These are phyloP conservation scores for Fusarium ramigenum DNA, from an alignment of 2,329 filamentous ascomycete genomes.

Conservation along the genomic window DNA sequence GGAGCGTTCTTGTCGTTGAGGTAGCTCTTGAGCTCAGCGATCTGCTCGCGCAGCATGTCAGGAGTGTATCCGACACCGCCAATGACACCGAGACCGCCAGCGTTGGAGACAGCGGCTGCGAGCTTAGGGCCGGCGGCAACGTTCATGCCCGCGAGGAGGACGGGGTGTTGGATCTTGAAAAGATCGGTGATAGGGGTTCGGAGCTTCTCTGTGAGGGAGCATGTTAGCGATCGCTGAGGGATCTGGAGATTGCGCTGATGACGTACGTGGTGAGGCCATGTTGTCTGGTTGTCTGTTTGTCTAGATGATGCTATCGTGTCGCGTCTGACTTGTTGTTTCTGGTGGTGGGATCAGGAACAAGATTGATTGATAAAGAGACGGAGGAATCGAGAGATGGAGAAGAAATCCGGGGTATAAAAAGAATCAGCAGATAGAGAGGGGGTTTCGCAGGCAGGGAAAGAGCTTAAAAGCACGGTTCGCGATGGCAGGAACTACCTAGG, in stretches of 20 bases:
- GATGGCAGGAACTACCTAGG: neutral
- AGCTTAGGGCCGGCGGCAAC: slow-evolving; percentile 96
- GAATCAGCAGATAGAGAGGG: slow-evolving; percentile 33
- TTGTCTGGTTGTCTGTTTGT: slow-evolving; percentile 39
- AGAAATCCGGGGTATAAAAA: slow-evolving; percentile 33
- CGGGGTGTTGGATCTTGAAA: slow-evolving; percentile 95
- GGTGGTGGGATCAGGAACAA: neutral
- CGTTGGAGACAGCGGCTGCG: slow-evolving; percentile 95
- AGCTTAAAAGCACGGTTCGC: slow-evolving; percentile 9
- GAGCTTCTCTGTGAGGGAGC: slow-evolving; percentile 61
- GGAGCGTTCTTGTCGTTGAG: slow-evolving; percentile 91
- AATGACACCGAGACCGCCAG: slow-evolving; percentile 94
- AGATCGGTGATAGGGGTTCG: slow-evolving; percentile 94
- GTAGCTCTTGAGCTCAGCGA: slow-evolving; percentile 90
- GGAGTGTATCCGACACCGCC: slow-evolving; percentile 96
- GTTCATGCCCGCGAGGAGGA: slow-evolving; percentile 98
- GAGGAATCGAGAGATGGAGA: neutral
- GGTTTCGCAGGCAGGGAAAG: slow-evolving; percentile 19
- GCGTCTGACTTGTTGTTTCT: slow-evolving; percentile 23
- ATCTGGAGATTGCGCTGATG: neutral
- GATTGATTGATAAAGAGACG: slow-evolving; percentile 1
- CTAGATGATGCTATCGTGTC: slow-evolving; percentile 14
- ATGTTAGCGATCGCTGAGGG: slow-evolving; percentile 20
- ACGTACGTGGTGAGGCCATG: slow-evolving; percentile 86
- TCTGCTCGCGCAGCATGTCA: slow-evolving; percentile 95